Evolutionary conservation across 345 rosid genomes (phyloP).

Genomic region (Balakata baccata): DNA sequence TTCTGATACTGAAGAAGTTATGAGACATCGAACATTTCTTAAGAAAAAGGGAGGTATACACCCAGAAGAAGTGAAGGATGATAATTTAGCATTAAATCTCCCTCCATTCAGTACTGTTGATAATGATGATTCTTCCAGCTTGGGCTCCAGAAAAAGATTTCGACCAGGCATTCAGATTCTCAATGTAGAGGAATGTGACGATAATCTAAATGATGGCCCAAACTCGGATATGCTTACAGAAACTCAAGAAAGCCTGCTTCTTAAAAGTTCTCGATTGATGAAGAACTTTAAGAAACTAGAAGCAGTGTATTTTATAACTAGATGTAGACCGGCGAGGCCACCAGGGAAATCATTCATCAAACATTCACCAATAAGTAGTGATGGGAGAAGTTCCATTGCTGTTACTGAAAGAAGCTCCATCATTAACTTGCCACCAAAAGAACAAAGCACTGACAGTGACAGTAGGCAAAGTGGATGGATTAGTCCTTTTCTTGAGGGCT

Average conservation of each 20-base stretch:
- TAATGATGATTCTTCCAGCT: slow-evolving; percentile 47
- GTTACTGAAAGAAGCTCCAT: slow-evolving; percentile 77
- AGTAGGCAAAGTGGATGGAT: slow-evolving; percentile 72
- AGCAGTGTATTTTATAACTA: slow-evolving; percentile 75
- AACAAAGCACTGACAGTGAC: slow-evolving; percentile 39
- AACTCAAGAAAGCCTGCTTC: slow-evolving; percentile 52
- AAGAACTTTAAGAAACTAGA: slow-evolving; percentile 88
- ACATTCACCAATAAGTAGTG: slow-evolving; percentile 59
- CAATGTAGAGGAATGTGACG: slow-evolving; percentile 43
- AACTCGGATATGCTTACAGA: slow-evolving; percentile 37
- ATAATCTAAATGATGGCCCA: slow-evolving; percentile 40
- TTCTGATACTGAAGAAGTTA: slow-evolving; percentile 78
- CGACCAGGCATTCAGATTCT: slow-evolving; percentile 42
- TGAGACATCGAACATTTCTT: slow-evolving; percentile 49
- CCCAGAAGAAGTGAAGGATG: slow-evolving; percentile 43
- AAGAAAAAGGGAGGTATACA: slow-evolving; percentile 48
- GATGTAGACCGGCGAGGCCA: slow-evolving; percentile 57
- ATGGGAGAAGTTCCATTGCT: slow-evolving; percentile 69
- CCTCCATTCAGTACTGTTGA: slow-evolving; percentile 37
- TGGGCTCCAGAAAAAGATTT: slow-evolving; percentile 67
- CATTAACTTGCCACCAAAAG: slow-evolving; percentile 52
- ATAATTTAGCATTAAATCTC: slow-evolving; percentile 40
- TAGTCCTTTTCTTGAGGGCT: slow-evolving; percentile 88
- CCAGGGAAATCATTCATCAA: slow-evolving; percentile 45
- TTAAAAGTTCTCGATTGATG: slow-evolving; percentile 70